These are phyloP conservation scores for Trametes coccinea DNA, from an alignment of 768 basidiomycete species.

Conservation along the genomic window DNA sequence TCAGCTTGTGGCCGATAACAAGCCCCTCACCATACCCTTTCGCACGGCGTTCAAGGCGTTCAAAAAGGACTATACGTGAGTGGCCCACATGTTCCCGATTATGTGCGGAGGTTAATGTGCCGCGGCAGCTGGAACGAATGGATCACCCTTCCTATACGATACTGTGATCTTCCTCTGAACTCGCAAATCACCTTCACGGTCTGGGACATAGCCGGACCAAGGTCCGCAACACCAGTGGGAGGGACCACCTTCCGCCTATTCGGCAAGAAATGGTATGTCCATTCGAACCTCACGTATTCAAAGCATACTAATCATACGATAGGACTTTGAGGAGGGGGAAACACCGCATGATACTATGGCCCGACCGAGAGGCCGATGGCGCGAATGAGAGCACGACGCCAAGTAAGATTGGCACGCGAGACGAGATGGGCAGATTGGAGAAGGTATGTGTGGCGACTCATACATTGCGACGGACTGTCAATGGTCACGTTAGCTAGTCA, in stretches of 20 bases:
- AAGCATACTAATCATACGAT: not conserved
- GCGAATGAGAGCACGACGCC: slow-evolving; percentile 81
- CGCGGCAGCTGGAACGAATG: slow-evolving; percentile 87
- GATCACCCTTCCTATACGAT: slow-evolving; percentile 88
- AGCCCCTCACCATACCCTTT: slow-evolving; percentile 88
- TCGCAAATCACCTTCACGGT: slow-evolving; percentile 93
- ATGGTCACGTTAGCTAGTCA: slow-evolving; percentile 60
- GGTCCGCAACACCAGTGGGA: slow-evolving; percentile 79
- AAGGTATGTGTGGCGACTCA: slow-evolving; percentile 52
- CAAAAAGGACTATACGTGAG: slow-evolving; percentile 77
- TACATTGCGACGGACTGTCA: not conserved
- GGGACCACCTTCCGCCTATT: slow-evolving; percentile 91
- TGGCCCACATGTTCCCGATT: not conserved
- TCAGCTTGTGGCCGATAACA: slow-evolving; percentile 91
- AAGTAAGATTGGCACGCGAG: slow-evolving; percentile 75
- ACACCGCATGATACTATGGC: slow-evolving; percentile 85
- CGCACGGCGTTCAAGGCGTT: slow-evolving; percentile 93
- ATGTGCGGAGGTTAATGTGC: not conserved
- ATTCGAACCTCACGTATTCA: not conserved
- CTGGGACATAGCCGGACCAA: slow-evolving; percentile 90
- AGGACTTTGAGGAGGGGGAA: slow-evolving; percentile 92
- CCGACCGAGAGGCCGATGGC: slow-evolving; percentile 82
- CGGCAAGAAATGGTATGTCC: slow-evolving; percentile 83
- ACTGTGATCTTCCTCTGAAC: slow-evolving; percentile 88
- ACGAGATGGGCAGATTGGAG: slow-evolving; percentile 95